Conservation (phyloP, 164 flowering plant species). For the Aristolochia contorta region DNA sequence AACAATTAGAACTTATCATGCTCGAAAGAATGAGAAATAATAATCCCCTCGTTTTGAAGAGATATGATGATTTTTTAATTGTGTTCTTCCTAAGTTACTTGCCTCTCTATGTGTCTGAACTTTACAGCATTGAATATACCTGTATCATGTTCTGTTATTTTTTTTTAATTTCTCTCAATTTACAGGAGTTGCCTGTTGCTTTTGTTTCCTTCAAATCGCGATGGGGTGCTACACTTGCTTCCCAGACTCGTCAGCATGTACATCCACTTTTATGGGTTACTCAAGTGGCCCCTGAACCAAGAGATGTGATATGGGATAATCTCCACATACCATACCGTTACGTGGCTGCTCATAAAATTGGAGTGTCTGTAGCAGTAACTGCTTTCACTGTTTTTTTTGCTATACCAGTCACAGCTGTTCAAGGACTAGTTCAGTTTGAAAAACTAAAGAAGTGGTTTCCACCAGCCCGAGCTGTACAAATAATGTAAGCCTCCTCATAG, state of each 20-base stretch:
- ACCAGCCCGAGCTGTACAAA: conserved; percentile 69
- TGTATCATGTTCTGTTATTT: neutral
- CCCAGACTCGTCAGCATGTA: conserved; percentile 73
- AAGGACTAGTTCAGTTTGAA: conserved; percentile 81
- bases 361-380: conserved; percentile 39
- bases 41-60: no score
- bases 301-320: conserved; percentile 77
- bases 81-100: neutral
- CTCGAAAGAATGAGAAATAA: no score
- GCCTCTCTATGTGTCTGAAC: neutral
- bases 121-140: neutral
- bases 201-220: conserved; percentile 79
- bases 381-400: conserved; percentile 80
- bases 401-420: conserved; percentile 83
- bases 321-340: conserved; percentile 35
- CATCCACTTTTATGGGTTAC: conserved; percentile 75
- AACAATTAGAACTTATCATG: no score
- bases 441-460: conserved; percentile 83
- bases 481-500: conserved; percentile 40
- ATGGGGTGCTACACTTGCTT: conserved; percentile 59
- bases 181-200: conserved; percentile 81
- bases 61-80: no score
- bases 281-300: conserved; percentile 86
- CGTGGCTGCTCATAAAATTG: conserved; percentile 43
- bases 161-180: conserved; percentile 3